Base-by-base conservation (phyloP, 2,329 filamentous ascomycete species). In the Epichloe bromicola region DNA sequence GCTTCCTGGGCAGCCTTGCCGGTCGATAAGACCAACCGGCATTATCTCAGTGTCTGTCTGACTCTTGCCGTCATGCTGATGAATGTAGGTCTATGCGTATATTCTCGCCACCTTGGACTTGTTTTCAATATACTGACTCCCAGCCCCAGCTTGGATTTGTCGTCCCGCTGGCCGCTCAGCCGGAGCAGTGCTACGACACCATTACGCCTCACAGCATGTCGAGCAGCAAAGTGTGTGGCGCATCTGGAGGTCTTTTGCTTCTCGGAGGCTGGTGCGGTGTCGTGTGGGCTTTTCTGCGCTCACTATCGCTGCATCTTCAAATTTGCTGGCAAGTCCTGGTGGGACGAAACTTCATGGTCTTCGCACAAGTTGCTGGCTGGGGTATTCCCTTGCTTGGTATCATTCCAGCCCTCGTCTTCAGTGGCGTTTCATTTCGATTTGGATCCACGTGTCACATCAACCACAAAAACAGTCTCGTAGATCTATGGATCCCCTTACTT, bases 271-370 rank as follows among this genome's bases (percentile, higher is more conserved):
- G 90, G 76, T 78, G 81, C 33, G 86, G 83, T 44, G 80, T 88
- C 34, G 82, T 95, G 67, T 98, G 93, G 91, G 81, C 90, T 56
- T 95, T 96, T 64, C 76, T 96, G 54, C 82, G 93, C 56, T 86
- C 91, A 0, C 70, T 97, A 36, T 95, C 89, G 4, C 83, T 98
- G 60, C 93, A 98, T 67, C 80, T 98, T 26, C 93, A 97, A 67
- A 96, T 98, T 57, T 96, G 90, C 73, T 98, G 93, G 93, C 89
- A 97, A 66, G 77, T 94, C 36, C 82, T 91, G 7, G 86, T 95
- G 4, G 93, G 93, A 39, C 79, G 82, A 43, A 86, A 78, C 60
- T 97, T 96, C 68, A 96, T 96, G 81, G 88, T 88, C 73, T 78
- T 80, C 57, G 83, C 91, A 3, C 82, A 95, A 61, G 75, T 78